A percentile compares a stretch with the other conserved stretches of the same genome.
Conservation (phyloP, 208 protist species). For the Strigomonas galati region DNA sequence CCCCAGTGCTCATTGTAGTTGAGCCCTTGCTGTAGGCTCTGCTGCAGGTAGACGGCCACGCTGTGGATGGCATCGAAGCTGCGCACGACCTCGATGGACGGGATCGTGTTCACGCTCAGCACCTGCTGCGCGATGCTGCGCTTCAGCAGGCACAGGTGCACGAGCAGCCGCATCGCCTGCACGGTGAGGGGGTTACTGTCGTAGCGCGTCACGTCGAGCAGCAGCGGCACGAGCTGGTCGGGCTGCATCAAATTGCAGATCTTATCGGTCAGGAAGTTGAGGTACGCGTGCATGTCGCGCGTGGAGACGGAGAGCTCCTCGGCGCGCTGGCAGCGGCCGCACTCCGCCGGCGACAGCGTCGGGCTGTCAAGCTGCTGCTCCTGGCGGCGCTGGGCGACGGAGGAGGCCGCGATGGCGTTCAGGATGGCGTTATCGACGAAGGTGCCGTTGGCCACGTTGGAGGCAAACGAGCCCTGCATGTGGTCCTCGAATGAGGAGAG, state of each 20-base stretch:
- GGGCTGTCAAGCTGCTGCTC: conserved; percentile 9
- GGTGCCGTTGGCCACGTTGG: conserved; percentile 4
- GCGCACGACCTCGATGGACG: conserved; percentile 42
- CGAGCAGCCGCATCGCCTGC: conserved; percentile 61
- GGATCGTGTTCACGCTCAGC: conserved; percentile 64
- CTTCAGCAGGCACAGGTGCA: conserved; percentile 61
- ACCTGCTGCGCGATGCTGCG: conserved; percentile 57
- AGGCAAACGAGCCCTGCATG: conserved; percentile 2
- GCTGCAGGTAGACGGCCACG: conserved; percentile 39
- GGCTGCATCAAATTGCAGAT: conserved; percentile 41
- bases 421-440: conserved; percentile 11
- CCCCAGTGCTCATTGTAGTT: conserved; percentile 18
- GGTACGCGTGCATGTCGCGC: conserved; percentile 25
- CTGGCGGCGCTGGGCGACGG: background rate
- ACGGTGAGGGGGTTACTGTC: conserved; percentile 41
- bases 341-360: background rate
- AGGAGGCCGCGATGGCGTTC: background rate
- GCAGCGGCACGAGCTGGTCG: conserved; percentile 41
- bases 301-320: background rate
- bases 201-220: conserved; percentile 69
- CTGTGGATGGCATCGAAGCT: conserved; percentile 63
- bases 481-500: background rate
- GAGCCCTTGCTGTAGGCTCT: background rate
- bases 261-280: conserved; percentile 33
- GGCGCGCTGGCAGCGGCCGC: background rate